A percentile compares a stretch with the other conserved stretches of the same genome.
Evolutionary conservation across 2,329 filamentous ascomycete species (phyloP).

Genomic region (Zymoseptoria tritici): DNA sequence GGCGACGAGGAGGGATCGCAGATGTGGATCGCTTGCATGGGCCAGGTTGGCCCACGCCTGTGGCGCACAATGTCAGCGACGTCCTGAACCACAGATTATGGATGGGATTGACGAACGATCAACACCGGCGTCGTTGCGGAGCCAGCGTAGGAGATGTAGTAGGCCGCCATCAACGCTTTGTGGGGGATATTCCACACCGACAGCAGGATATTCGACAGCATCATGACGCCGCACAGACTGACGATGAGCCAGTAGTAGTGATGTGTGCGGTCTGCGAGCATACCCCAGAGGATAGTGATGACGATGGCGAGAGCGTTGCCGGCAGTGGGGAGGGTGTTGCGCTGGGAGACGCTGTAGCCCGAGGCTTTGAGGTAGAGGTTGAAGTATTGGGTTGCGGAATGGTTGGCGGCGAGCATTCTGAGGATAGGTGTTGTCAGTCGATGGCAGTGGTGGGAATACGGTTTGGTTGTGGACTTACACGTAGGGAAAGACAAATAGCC

Average conservation of each 20-base stretch:
- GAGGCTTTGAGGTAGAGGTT: conserved; percentile 13
- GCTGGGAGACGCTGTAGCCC: conserved; percentile 12
- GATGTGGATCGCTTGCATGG: not conserved
- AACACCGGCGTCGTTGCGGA: not conserved
- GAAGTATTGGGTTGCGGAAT: conserved; percentile 12
- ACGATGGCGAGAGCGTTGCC: conserved; percentile 11
- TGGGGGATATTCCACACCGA: not conserved
- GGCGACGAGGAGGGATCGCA: not conserved
- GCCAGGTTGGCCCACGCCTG: not conserved
- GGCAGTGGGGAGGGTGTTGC: conserved; percentile 9
- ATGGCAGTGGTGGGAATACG: too few species aligned
- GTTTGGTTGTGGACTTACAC: not conserved
- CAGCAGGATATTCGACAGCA: conserved; percentile 2
- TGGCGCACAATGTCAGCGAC: not conserved
- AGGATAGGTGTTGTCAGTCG: not conserved
- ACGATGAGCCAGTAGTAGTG: conserved; percentile 9
- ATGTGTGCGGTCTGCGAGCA: conserved; percentile 7
- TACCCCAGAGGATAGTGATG: conserved; percentile 8
- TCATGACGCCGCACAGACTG: conserved; percentile 6
- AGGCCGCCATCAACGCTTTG: not conserved
- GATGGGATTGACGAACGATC: not conserved
- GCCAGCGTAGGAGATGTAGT: not conserved
- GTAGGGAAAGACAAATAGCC: conserved; percentile 8
- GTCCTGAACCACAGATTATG: not conserved
- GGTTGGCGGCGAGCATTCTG: conserved; percentile 9